Evolutionary conservation across 1,284 basidiomycete genomes (phyloP).

Genomic region (Amylostereum chailletii): DNA sequence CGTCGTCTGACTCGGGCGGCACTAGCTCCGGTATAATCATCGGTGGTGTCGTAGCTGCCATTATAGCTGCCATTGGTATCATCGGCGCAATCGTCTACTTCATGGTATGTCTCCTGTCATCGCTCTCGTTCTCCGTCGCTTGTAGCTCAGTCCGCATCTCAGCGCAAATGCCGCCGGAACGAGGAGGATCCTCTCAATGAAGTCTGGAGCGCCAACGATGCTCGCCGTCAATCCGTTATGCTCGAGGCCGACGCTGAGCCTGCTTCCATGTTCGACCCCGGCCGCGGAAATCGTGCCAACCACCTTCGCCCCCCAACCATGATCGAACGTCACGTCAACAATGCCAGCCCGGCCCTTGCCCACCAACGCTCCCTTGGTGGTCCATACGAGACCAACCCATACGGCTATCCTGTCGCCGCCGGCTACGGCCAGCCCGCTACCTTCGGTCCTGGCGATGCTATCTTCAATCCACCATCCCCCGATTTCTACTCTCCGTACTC

Average conservation of each 20-base stretch:
- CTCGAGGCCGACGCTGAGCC: slow-evolving; percentile 34
- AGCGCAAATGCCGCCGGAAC: slow-evolving; percentile 38
- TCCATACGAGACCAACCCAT: slow-evolving; percentile 15
- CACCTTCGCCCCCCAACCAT: slow-evolving; percentile 48
- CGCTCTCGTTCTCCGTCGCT: slow-evolving; percentile 2
- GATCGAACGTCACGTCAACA: slow-evolving; percentile 37
- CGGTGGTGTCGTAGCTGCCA: slow-evolving; percentile 43
- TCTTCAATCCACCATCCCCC: not conserved
- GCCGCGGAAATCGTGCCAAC: slow-evolving; percentile 21
- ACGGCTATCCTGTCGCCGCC: slow-evolving; percentile 8
- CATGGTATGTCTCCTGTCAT: slow-evolving; percentile 31
- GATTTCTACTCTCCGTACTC: slow-evolving; percentile 20
- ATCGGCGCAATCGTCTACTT: slow-evolving; percentile 43
- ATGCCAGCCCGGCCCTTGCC: slow-evolving; percentile 16
- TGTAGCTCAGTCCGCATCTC: slow-evolving; percentile 1
- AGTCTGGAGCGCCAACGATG: slow-evolving; percentile 40
- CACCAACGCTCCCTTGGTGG: slow-evolving; percentile 14
- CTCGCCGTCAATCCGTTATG: slow-evolving; percentile 52
- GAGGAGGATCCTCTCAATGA: slow-evolving; percentile 26
- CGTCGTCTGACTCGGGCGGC: slow-evolving; percentile 7
- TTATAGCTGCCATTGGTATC: slow-evolving; percentile 40
- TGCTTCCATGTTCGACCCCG: slow-evolving; percentile 7
- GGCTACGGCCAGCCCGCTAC: slow-evolving; percentile 14
- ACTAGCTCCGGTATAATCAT: slow-evolving; percentile 32
- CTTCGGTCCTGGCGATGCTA: slow-evolving; percentile 9